phyloP scores from a whole-genome alignment of 176 grass and related monocot species.

The Microstegium vimineum region DNA sequence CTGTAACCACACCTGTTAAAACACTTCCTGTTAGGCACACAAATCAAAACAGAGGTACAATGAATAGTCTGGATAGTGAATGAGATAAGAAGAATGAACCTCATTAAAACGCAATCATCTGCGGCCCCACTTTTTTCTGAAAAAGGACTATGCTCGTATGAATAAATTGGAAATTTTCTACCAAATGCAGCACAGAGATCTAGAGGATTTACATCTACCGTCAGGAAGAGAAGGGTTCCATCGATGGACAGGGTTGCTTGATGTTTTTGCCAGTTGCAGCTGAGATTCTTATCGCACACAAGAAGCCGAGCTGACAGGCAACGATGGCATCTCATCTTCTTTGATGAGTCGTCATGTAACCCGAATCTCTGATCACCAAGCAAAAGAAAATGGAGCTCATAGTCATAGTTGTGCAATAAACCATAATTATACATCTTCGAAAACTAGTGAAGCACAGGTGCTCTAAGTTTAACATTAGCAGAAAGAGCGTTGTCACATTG shows the following conservation, averaged over 20 bases:
- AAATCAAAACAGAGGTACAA: conserved; percentile 1
- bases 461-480: no score
- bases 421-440: background rate
- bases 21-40: background rate
- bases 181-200: background rate
- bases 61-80: background rate
- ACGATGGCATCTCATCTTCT: conserved; percentile 35
- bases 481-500: background rate
- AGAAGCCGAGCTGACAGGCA: conserved; percentile 34
- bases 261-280: conserved; percentile 62
- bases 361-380: conserved; percentile 48
- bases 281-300: conserved; percentile 70
- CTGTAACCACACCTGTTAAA: conserved; percentile 55
- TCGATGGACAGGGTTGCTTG: conserved; percentile 47
- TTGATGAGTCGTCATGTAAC: conserved; percentile 66
- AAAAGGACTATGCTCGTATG: background rate
- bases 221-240: conserved; percentile 63
- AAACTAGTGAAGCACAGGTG: conserved; percentile 15
- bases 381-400: background rate
- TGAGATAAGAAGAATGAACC: background rate
- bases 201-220: conserved; percentile 61
- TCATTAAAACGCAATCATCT: background rate
- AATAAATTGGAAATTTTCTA: conserved; percentile 9
- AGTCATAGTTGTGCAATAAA: conserved; percentile 11
- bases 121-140: background rate